These are phyloP conservation scores for Debaryomycetaceae sp. DNA, from an alignment of 1,139 yeast genomes.

Conservation along the genomic window DNA sequence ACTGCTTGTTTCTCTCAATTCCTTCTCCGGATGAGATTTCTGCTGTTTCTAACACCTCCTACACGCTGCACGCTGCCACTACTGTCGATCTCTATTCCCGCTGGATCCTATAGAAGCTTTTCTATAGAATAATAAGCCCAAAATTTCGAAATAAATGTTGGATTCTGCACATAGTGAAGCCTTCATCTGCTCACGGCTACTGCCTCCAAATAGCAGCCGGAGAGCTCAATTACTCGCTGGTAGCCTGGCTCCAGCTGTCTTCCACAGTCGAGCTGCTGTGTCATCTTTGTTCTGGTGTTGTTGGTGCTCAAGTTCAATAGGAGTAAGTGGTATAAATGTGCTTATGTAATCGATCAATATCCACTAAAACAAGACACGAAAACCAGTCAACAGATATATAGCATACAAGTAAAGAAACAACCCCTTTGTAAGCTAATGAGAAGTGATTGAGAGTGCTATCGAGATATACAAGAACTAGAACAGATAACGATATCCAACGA, in stretches of 20 bases:
- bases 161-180: not conserved
- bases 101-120: no score
- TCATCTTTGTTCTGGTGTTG: not conserved
- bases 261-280: not conserved
- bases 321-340: not conserved
- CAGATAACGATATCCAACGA: not conserved
- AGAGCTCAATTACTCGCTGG: not conserved
- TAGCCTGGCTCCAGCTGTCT: not conserved
- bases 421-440: not conserved
- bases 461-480: not conserved
- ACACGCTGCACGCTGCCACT: no score
- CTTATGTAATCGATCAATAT: not conserved
- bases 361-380: not conserved
- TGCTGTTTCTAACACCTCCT: no score
- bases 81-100: no score
- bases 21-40: no score
- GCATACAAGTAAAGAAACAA: not conserved
- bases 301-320: not conserved
- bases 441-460: not conserved
- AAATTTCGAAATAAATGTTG: not conserved
- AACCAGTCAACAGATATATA: not conserved
- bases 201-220: not conserved
- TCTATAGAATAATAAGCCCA: not conserved
- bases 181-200: not conserved
- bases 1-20: no score